A percentile compares a stretch with the other conserved stretches of the same genome.
Conservation (phyloP, 1,284 basidiomycete genomes). For the Irpex sp. region DNA sequence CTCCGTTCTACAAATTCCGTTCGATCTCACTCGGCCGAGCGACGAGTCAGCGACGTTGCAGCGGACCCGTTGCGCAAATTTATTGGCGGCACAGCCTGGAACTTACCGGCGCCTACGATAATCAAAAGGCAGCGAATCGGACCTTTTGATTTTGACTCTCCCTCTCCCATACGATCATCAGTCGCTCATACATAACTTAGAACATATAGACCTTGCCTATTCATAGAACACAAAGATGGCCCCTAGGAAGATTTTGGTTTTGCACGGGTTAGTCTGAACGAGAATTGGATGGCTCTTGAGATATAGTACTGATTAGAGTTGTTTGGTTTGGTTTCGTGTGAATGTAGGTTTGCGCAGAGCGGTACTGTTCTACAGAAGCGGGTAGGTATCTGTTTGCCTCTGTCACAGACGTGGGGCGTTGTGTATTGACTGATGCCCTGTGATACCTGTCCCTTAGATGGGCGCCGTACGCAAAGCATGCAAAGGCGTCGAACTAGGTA, state of each 20-base stretch:
- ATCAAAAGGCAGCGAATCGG: not conserved
- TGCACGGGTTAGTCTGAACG: constrained; percentile 51
- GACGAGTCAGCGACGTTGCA: not conserved
- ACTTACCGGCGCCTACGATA: not conserved
- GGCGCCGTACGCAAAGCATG: constrained; percentile 74
- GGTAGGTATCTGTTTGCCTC: constrained; percentile 37
- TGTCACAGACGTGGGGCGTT: no score
- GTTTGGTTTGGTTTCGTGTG: not conserved
- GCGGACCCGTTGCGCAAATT: no score
- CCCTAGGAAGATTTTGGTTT: constrained; percentile 42
- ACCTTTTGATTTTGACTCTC: not conserved
- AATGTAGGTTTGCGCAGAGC: constrained; percentile 75
- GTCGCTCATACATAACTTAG: not conserved
- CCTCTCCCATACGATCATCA: not conserved
- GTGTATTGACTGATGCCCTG: constrained; percentile 16
- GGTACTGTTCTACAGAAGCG: constrained; percentile 77
- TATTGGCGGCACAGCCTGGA: not conserved
- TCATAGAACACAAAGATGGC: not conserved
- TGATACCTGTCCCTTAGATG: constrained; percentile 38
- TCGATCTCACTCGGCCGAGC: not conserved
- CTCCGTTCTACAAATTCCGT: not conserved
- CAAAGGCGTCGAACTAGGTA: constrained; percentile 71
- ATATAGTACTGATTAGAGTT: not conserved
- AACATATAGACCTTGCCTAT: not conserved
- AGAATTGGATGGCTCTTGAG: not conserved